Base-by-base conservation (phyloP, 441 rosid species). In the Flueggea neowawraea region DNA sequence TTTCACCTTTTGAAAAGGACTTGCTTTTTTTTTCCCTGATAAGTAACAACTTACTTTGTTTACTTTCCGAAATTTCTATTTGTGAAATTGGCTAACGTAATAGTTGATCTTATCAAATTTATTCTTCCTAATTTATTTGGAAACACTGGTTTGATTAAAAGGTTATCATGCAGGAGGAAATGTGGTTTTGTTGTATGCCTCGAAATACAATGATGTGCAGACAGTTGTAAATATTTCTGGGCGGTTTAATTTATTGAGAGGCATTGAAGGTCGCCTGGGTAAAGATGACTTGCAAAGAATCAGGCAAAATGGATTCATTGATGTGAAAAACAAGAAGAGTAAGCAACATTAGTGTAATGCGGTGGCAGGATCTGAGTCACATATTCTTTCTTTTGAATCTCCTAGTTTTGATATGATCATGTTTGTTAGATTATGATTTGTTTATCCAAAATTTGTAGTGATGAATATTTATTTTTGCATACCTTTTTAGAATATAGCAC, bases 141-240 rank as follows among this genome's bases (percentile, higher is more conserved):
- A 31, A 39, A 39, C 41, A 36, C 60, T 12, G 16, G 6, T 36
- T n/a, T 48, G 55, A 64, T 52, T 16, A 48, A 57, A 63, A 62
- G 32, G 32, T 59, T 36, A 61, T 59, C 60, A 55, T 78, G 63
- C 79, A 88, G 97, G 98, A 67, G 97, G 96, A 55, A 93, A 84
- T 77, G 96, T 75, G 55, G 98, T 82, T 71, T 95, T 93, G 62
- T 73, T 93, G 44, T 85, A 88, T 72, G 87, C 97, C 74, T 87
- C 95, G 10, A 88, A 88, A 75, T 84, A 90, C 72, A 74, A 84
- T 4, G 93, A 85, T 39, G 72, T 93, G 56, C 57, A 47, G 31
- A 72, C 61, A n/a, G 86, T 88, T 13, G 80, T 93, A 60, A 90
- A 88, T 67, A 74, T 90, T 68, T 84, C 97, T 52, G 97, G 96